phyloP scores from a whole-genome alignment of 179 eudicot genomes.

The Patellifolia procumbens region DNA sequence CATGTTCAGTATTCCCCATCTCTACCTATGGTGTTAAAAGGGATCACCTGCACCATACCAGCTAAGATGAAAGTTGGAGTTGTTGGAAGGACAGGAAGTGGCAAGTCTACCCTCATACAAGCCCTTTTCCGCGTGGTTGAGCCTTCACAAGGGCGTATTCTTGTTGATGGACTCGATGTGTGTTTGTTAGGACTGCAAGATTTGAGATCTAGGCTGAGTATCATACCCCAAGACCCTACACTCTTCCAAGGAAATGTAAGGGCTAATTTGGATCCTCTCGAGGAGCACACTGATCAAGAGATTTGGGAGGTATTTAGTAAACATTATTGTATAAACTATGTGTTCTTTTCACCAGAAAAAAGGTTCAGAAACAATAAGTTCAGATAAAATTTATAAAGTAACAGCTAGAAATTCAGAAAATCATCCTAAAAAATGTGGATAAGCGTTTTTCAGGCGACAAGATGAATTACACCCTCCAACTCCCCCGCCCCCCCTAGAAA shows the following conservation, averaged over 20 bases:
- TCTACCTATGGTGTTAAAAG: conserved; percentile 71
- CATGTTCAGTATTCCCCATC: conserved; percentile 65
- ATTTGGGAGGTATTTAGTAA: conserved; percentile 77
- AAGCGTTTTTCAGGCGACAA: background rate
- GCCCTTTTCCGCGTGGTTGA: conserved; percentile 85
- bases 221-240: conserved; percentile 93
- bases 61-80: conserved; percentile 72
- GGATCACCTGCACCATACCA: conserved; percentile 67
- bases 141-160: conserved; percentile 62
- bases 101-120: conserved; percentile 91
- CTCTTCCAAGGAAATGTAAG: conserved; percentile 84
- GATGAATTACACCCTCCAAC: too few species aligned
- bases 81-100: conserved; percentile 94
- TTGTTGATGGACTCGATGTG: conserved; percentile 75
- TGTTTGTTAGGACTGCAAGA: conserved; percentile 66
- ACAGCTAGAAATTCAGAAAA: too few species aligned
- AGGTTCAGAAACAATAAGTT: background rate
- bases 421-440: background rate
- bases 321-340: background rate
- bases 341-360: background rate
- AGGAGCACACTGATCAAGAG: conserved; percentile 62
- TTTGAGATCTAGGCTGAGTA: conserved; percentile 72
- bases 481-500: background rate
- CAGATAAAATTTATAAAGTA: background rate
- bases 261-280: conserved; percentile 73